Base-by-base conservation (phyloP, 164 flowering plant species). In the Buxus sempervirens region DNA sequence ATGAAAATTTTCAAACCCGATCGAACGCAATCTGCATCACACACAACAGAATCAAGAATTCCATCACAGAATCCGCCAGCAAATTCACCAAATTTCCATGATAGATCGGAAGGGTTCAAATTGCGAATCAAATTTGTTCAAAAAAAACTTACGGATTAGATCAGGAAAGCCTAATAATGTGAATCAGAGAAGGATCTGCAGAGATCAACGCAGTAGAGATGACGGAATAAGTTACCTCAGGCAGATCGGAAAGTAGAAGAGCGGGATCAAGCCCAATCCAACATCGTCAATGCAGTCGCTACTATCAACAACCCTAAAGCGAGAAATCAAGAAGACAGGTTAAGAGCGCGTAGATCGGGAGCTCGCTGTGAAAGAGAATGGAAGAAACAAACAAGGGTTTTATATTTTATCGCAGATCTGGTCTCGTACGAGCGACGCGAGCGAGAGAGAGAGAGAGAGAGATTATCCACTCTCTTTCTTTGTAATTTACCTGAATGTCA, bases 221-320 rank as follows among this genome's bases (percentile, higher is more conserved):
- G 0, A 19, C 0, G 36, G 38, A 42, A 18, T 22, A 23, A 26
- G 16, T 74, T 65, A 65, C 77, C 70, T 65, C 67, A 61, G 73
- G 70, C 70, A n/a, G n/a, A n/a, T 70, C 70, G 70, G 48, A 38
- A 32, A 65, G 16, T 24, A 66, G 26, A 45, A 49, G 18, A 56
- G 22, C 38, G 19, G 38, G 67, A 73, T 73, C 76, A 73, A 67
- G 66, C 49, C 23, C 58, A 56, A 55, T 42, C 63, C 42, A 9
- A 10, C 25, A 55, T 8, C 22, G 61, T 51, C 28, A 2, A 20
- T 15, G 53, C 36, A 23, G 27, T 54, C 55, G 41, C 20, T 62
- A 63, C 54, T n/a, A 24, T 56, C 38, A 15, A 26, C 16, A 55
- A 4, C 70, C 28, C 24, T 9, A n/a, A 20, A 25, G 1, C n/a